Percentiles rank a stretch among this genome's conserved stretches.
Evolutionary conservation across 2,329 filamentous ascomycete genomes (phyloP).

Genomic region (Talaromyces sp.): DNA sequence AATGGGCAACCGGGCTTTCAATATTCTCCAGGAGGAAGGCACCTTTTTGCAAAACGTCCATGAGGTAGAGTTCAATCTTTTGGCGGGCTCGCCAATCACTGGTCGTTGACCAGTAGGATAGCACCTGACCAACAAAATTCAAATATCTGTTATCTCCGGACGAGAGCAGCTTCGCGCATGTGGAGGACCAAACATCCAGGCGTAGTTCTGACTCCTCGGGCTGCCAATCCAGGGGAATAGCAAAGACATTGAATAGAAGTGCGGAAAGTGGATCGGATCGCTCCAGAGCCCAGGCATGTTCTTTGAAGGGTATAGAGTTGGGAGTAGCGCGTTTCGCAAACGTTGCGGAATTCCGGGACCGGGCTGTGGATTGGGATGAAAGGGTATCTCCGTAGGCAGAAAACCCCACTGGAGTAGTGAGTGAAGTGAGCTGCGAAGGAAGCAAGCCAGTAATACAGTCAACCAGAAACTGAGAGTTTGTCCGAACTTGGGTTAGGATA

Average conservation of each 20-base stretch:
- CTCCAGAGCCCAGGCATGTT: constrained; percentile 83
- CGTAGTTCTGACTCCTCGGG: constrained; percentile 75
- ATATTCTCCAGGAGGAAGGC: constrained; percentile 84
- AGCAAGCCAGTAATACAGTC: constrained; percentile 73
- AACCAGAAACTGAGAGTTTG: constrained; percentile 83
- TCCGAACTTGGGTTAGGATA: constrained; percentile 77
- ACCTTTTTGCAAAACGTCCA: constrained; percentile 90
- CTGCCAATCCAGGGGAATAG: constrained; percentile 76
- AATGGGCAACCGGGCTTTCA: constrained; percentile 72
- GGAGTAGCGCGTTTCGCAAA: constrained; percentile 48
- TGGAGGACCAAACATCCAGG: constrained; percentile 82
- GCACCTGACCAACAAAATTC: constrained; percentile 74
- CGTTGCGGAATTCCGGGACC: constrained; percentile 48
- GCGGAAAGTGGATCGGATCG: constrained; percentile 81
- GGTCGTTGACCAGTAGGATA: constrained; percentile 84
- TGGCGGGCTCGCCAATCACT: constrained; percentile 85
- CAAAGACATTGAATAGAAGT: constrained; percentile 84
- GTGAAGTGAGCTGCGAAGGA: constrained; percentile 69
- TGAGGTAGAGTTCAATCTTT: constrained; percentile 89
- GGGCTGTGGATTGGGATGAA: constrained; percentile 61
- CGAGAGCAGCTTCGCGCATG: constrained; percentile 77
- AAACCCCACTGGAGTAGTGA: constrained; percentile 74
- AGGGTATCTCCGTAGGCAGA: constrained; percentile 81
- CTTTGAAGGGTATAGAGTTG: constrained; percentile 63
- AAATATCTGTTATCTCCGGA: constrained; percentile 73